Conservation (phyloP, 2,329 filamentous ascomycete species). For the Beauveria asiatica region DNA sequence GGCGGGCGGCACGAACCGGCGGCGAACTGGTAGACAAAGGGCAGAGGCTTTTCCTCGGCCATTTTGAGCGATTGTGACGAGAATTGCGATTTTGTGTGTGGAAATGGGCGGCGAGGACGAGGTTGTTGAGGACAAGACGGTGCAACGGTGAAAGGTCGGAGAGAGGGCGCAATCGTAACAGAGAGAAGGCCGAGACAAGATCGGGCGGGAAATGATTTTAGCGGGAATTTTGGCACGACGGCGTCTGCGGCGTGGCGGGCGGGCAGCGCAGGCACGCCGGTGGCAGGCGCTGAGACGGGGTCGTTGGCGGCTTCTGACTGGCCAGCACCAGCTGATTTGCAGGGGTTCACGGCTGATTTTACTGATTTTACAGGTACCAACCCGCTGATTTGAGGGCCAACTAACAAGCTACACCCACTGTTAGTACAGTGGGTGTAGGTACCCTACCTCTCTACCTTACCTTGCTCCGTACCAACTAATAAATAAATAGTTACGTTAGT, state of each 20-base stretch:
- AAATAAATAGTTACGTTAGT: too few species aligned
- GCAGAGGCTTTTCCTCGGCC: constrained; percentile 66
- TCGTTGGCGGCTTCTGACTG: neutral
- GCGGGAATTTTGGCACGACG: neutral
- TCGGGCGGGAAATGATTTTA: constrained; percentile 3
- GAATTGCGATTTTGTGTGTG: neutral
- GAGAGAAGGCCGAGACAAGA: neutral
- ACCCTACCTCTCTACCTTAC: too few species aligned
- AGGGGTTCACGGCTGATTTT: too few species aligned
- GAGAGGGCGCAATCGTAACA: constrained; percentile 3
- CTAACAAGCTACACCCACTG: too few species aligned
- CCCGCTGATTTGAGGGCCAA: neutral
- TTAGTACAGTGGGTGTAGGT: too few species aligned
- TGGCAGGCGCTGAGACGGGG: neutral
- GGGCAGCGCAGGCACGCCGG: neutral
- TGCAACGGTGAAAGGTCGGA: constrained; percentile 8
- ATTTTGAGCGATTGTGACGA: constrained; percentile 36
- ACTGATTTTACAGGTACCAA: too few species aligned
- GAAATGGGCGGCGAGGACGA: neutral
- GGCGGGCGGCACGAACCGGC: constrained; percentile 54
- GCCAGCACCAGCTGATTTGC: neutral
- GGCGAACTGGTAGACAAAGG: constrained; percentile 91
- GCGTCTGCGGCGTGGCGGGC: neutral
- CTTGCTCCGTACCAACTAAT: neutral
- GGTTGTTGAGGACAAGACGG: neutral